Evolutionary conservation across 352 stramenopile genomes (phyloP), one percentile per base, ranked within the genome.

Genomic region (Pythium sp.): DNA sequence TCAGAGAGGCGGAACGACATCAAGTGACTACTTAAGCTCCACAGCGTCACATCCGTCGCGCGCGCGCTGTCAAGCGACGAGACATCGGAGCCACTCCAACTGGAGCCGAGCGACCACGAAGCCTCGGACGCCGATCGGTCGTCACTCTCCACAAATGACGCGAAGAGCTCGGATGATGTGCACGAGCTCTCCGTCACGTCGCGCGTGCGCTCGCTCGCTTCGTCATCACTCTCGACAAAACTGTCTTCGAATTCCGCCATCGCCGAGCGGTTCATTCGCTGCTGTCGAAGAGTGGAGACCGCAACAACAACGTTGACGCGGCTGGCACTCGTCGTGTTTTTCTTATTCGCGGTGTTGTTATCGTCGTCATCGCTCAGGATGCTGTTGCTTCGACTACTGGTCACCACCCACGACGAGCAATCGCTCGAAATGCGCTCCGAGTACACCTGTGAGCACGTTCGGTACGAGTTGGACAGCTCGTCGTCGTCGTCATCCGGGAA

Each of bases 401-500:
- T 12, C 41, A 56, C 41, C 24, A 5, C 24, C 59, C 43, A 57
- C 9, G 59, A 65, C 2, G 8, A 51, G 20, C 20, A 28, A 18
- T 57, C 59, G 26, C 59, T 65, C 22, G 41, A 65, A 20, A 65
- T 47, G 1, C 59, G 59, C 26, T 65, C 59, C 41, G 24, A 57
- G 46, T 57, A 65, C 6, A 56, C 24, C 6, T 43, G 59, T 9
- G 59, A 65, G 41, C 59, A 65, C 18, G 59, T 65, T 20, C 59
- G n/a, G 41, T 65, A 65, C 8, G 59, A 65, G 14, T 30, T 65
- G 26, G 59, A 65, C 26, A 65, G 59, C 59, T 57, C 59, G 46
- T 65, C 59, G n/a, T 65, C 55, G 24, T 46, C 41, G 12, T 32
- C 59, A 18, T 14, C 26, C 8, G 41, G 0, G 41, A 22, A 51